Percentiles rank a stretch among this genome's conserved stretches.
Conservation (phyloP, 257 asterid genomes). For the Cynanchum wilfordii region DNA sequence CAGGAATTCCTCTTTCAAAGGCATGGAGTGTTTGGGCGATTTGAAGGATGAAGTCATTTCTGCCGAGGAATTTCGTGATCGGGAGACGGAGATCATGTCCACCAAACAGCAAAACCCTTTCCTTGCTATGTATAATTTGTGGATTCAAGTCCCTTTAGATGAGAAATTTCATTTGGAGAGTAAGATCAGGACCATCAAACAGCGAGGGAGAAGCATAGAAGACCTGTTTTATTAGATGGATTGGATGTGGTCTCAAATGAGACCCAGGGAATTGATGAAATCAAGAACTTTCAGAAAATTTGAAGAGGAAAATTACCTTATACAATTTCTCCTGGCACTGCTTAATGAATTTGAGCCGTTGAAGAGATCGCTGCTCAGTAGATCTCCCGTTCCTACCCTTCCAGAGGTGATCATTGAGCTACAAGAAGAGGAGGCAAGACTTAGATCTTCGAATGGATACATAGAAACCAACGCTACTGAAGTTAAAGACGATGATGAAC, state of each 20-base stretch:
- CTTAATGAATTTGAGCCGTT: slow-evolving; percentile 7
- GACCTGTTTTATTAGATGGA: not conserved
- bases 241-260: slow-evolving; percentile 5
- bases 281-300: not conserved
- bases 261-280: not conserved
- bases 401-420: not conserved
- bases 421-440: not conserved
- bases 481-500: not conserved
- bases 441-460: not conserved
- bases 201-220: slow-evolving; percentile 1
- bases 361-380: not conserved
- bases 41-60: too few species aligned
- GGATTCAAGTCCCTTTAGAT: slow-evolving; percentile 3
- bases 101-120: too few species aligned
- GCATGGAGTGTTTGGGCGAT: too few species aligned
- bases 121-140: not conserved
- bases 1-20: not conserved
- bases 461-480: not conserved
- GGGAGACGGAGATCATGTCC: too few species aligned
- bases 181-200: slow-evolving; percentile 4
- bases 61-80: too few species aligned
- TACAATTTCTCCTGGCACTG: slow-evolving; percentile 7
- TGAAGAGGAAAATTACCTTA: not conserved
- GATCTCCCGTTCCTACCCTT: not conserved
- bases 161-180: slow-evolving; percentile 5